Base-by-base conservation (phyloP, 139 green algal species). In the Coccomyxa sp. region DNA sequence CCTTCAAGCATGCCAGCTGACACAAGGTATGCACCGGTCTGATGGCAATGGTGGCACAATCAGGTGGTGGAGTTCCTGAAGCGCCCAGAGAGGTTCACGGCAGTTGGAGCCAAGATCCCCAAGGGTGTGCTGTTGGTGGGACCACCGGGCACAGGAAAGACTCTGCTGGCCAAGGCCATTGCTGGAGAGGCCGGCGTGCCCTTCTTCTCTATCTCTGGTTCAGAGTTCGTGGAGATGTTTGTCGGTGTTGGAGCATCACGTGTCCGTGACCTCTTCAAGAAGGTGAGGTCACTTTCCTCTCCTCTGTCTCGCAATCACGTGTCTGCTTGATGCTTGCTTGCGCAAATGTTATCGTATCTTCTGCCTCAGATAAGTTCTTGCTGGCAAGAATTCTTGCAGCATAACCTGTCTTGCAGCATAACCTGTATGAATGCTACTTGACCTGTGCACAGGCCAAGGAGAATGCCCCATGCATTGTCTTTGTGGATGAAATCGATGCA, bases 191-290 rank as follows among this genome's bases (percentile, higher is more conserved):
- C 96, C 9, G 95, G 95, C 71, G 94, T 96, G 60, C 96, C 96
- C 25, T 99, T 99, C 94, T 99, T 99, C 92, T 97, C 92, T 80
- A 99, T 98, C 90, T 97, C 95, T 27, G 96, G 96, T 30, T 99
- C 96, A 28, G 96, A 99, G 91, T 99, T 99, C 86, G 96, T 99
- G 79, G 96, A 99, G 91, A 95, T 99, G 91, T 99, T 99, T 86
- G 96, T 99, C 4, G 96, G 96, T 86, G 96, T 99, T 17, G 96
- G 96, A 82, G 96, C 96, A 10, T 97, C 93, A 66, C 94, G 96
- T 81, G 96, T 99, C 38, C 88, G 96, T 38, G 96, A 99, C 88
- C 90, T 99, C 66, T 99, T 99, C 88, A 97, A 99, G 90, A 99
- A 99, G 90, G 86, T 92, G 63, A 25, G 9, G 9, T 71, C 21